Evolutionary conservation across 306 rosid species (phyloP), one percentile per base, ranked within the genome.

Genomic region (Rosa lucieae): DNA sequence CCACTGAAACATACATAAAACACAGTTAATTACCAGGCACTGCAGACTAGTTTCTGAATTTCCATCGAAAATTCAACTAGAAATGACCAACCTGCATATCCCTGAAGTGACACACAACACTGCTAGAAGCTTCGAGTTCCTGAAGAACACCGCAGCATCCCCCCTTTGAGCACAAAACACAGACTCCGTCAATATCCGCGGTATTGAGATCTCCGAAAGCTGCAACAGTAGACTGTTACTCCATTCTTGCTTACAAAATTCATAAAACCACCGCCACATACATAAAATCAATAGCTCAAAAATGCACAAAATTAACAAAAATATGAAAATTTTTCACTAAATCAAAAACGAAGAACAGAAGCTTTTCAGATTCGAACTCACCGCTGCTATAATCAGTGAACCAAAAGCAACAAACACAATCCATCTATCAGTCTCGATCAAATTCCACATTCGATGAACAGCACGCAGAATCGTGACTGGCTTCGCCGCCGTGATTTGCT

Each of bases 191-290:
- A 91, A 69, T 77, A 86, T 81, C 56, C 89, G 82, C 5, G 98
- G 98, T 49, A 93, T 91, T 69, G 94, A 81, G 71, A 93, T 88
- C 82, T 93, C 97, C 12, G 97, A 89, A 77, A 93, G 65, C 97
- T 91, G 88, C 83, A 88, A 29, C 69, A 58, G n/a, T 29, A 58
- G 11, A 56, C 26, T 4, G 21, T 18, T 56, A 56, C 29, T 56
- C 29, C 63, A 56, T 20, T 56, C 7, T 56, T 20, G 72, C 96
- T 88, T 42, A 78, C 51, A 5, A 68, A 32, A 29, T 74, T 62
- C 62, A 65, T 44, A 81, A 47, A 78, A 29, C 2, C 23, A 37
- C 14, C 6, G 21, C 37, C 26, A 5, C 7, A 1, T 43, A 23
- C 14, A 21, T 59, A 10, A 59, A 58, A 21, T n/a, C 62, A 56